phyloP scores from a whole-genome alignment of 1,284 basidiomycete species.

The Phellopilus nigrolimitatus region DNA sequence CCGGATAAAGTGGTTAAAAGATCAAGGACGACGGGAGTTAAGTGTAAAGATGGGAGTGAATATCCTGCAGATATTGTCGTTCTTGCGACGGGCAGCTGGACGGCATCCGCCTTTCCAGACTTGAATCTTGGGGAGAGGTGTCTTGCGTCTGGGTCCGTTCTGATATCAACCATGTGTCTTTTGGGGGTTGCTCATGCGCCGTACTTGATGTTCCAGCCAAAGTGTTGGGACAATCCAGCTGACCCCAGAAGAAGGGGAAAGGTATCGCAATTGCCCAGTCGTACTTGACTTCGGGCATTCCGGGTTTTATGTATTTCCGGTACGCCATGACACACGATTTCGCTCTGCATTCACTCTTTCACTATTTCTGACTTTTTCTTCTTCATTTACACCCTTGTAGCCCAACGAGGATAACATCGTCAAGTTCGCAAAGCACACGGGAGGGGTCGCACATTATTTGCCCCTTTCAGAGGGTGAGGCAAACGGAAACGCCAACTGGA shows the following conservation, averaged over 20 bases:
- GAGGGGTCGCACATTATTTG: slow-evolving; percentile 55
- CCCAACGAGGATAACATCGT: slow-evolving; percentile 66
- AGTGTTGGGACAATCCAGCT: slow-evolving; percentile 74
- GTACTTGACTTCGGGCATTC: slow-evolving; percentile 58
- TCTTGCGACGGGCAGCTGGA: slow-evolving; percentile 79
- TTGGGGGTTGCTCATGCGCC: neutral
- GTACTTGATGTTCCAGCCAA: slow-evolving; percentile 47
- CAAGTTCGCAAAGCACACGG: slow-evolving; percentile 69
- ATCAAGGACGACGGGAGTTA: slow-evolving; percentile 52
- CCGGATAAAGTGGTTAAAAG: too few species aligned
- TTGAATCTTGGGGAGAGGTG: slow-evolving; percentile 46
- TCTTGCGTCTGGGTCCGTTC: slow-evolving; percentile 64
- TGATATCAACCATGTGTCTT: neutral
- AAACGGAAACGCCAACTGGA: neutral
- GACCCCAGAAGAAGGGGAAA: slow-evolving; percentile 57
- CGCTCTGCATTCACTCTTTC: neutral
- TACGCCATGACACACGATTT: slow-evolving; percentile 33
- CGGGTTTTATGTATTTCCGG: slow-evolving; percentile 76
- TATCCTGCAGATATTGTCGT: slow-evolving; percentile 56
- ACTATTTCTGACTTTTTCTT: neutral
- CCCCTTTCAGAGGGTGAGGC: slow-evolving; percentile 17
- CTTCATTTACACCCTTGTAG: slow-evolving; percentile 31
- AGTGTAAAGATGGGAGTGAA: slow-evolving; percentile 54
- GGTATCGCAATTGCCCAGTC: slow-evolving; percentile 65
- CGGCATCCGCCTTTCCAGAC: slow-evolving; percentile 68